These are phyloP conservation scores for Naganishia friedmannii DNA, from an alignment of 768 basidiomycete genomes.

Conservation along the genomic window DNA sequence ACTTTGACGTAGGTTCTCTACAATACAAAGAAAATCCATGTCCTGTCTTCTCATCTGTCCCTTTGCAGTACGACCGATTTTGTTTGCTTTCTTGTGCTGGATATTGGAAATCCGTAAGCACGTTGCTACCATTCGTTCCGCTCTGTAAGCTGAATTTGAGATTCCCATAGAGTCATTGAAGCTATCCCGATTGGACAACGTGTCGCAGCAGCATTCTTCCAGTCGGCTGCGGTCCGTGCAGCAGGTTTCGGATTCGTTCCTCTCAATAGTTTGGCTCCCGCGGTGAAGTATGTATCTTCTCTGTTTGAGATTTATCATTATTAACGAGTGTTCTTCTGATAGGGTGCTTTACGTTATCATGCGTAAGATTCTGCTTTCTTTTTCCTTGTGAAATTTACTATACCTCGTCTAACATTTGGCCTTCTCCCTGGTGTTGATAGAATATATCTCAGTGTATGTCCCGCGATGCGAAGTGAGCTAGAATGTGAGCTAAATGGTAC, in stretches of 20 bases:
- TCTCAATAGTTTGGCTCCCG: conserved; percentile 74
- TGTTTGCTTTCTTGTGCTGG: conserved; percentile 82
- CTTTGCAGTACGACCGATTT: conserved; percentile 70
- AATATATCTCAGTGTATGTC: conserved; percentile 31
- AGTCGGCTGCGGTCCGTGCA: conserved; percentile 73
- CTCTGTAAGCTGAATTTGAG: background rate
- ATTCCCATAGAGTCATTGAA: conserved; percentile 56
- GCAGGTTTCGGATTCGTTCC: conserved; percentile 81
- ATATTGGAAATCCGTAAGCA: conserved; percentile 59
- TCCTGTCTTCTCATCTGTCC: background rate
- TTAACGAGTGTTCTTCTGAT: conserved; percentile 51
- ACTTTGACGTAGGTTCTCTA: conserved; percentile 62
- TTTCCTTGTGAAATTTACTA: conserved; percentile 61
- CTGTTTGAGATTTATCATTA: conserved; percentile 46
- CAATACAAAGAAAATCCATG: background rate
- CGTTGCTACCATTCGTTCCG: background rate
- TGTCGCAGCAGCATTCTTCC: conserved; percentile 71
- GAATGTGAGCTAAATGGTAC: background rate
- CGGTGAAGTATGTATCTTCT: conserved; percentile 66
- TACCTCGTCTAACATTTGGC: background rate
- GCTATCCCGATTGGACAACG: conserved; percentile 69
- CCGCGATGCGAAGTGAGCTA: background rate
- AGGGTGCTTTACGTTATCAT: conserved; percentile 77
- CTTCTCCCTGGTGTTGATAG: background rate
- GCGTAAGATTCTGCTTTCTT: conserved; percentile 54